Base-by-base conservation (phyloP, 106 monocot genomes). In the Acorus calamus region DNA sequence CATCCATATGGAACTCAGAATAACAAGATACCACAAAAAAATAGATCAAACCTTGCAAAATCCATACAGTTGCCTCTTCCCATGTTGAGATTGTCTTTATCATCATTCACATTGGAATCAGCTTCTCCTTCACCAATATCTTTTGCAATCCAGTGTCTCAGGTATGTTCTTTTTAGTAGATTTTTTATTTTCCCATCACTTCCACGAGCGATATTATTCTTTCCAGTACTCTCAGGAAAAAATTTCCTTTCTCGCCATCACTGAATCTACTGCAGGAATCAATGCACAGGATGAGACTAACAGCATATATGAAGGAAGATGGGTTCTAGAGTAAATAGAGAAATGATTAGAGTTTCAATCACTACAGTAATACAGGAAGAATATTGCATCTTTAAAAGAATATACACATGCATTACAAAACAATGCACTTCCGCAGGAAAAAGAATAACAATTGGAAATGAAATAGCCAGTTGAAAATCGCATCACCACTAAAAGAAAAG, bases 161-260 rank as follows among this genome's bases (percentile, higher is more conserved):
- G 56, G 65, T 81, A 87, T 61, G 87, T 78, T 79, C 53, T 84
- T 60, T 80, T 94, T 46, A 87, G 64, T 63, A 94, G 42, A 66
- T 56, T 78, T 68, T 78, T 90, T n/a, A 94, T 53, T 53, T 66
- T 94, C 43, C 87, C 90, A 71, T 80, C 81, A 44, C 64, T 69
- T 43, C 78, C 83, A 56, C 69, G 81, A 14, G 62, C 55, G 41
- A 7, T 44, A 52, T 44, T 62, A 43, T 47, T 62, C 74, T 80
- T 85, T 28, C 67, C 61, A 78, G 69, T 69, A 69, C 41, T 70
- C 75, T 55, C 64, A 72, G 59, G 55, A 11, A 59, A 11, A 43
- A 47, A 42, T 58, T 59, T 49, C 41, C 60, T 81, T 72, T 78
- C 28, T 45, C 8, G 49, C 57, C 65, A 61, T 65, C 43, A 28